Conservation (phyloP, 176 grass and related monocot genomes). For the Tillandsia leiboldiana region DNA sequence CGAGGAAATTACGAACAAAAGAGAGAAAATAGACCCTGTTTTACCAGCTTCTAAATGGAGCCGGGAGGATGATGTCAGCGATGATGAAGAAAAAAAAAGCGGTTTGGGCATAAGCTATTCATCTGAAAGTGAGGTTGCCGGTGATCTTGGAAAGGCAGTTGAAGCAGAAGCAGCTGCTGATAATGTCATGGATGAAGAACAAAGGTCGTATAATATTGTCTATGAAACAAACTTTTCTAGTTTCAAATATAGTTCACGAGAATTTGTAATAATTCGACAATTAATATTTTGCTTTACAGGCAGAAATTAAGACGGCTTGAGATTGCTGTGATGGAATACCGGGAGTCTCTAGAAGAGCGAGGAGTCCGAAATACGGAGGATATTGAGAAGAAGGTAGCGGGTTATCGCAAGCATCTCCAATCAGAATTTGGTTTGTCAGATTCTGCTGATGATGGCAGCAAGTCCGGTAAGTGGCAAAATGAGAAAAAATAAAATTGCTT, state of each 20-base stretch:
- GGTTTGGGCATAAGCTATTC: conserved; percentile 87
- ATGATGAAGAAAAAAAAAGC: conserved; percentile 55
- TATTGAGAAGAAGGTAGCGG: conserved; percentile 78
- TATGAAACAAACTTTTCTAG: background rate
- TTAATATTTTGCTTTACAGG: conserved; percentile 32
- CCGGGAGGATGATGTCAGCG: conserved; percentile 58
- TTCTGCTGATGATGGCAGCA: conserved; percentile 52
- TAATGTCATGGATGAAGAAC: conserved; percentile 58
- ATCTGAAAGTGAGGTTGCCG: conserved; percentile 76
- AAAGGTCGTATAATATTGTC: conserved; percentile 36
- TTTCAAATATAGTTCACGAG: conserved; percentile 6
- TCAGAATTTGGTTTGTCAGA: conserved; percentile 77
- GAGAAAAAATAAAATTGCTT: background rate
- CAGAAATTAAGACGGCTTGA: conserved; percentile 85
- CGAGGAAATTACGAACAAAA: conserved; percentile 33
- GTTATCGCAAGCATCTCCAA: conserved; percentile 60
- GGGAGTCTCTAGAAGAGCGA: conserved; percentile 85
- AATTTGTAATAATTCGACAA: background rate
- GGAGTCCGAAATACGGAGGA: conserved; percentile 64
- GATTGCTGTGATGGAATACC: conserved; percentile 84
- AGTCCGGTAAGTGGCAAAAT: conserved; percentile 45
- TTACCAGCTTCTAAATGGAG: conserved; percentile 92
- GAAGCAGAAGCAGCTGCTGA: conserved; percentile 32
- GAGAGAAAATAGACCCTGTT: conserved; percentile 59
- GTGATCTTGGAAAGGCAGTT: conserved; percentile 37